phyloP scores from a whole-genome alignment of 768 basidiomycete species.

The Auricularia cornea region DNA sequence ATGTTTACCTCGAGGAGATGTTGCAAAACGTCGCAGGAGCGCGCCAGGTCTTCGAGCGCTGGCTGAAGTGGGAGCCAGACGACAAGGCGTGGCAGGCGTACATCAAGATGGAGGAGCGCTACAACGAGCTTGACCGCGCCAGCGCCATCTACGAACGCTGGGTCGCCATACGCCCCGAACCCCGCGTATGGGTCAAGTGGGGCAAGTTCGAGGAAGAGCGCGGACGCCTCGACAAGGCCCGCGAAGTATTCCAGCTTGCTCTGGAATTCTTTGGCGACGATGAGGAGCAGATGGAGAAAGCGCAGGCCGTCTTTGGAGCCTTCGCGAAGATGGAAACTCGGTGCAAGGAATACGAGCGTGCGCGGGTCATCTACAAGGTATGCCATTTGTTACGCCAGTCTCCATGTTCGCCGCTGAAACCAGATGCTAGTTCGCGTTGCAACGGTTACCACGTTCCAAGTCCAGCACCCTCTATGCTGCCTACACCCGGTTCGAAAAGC shows the following conservation, averaged over 20 bases:
- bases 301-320: conserved; percentile 85
- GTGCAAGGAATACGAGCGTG: conserved; percentile 92
- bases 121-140: conserved; percentile 84
- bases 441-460: conserved; percentile 86
- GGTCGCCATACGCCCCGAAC: conserved; percentile 48
- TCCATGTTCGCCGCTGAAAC: background rate
- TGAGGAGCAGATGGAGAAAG: conserved; percentile 78
- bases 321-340: conserved; percentile 98
- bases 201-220: conserved; percentile 59
- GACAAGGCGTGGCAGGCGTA: conserved; percentile 99
- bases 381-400: conserved; percentile 11
- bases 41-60: conserved; percentile 95
- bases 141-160: conserved; percentile 90
- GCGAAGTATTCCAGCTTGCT: conserved; percentile 86
- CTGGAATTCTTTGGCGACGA: conserved; percentile 86
- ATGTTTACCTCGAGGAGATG: conserved; percentile 96
- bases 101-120: conserved; percentile 94
- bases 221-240: conserved; percentile 53
- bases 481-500: conserved; percentile 97
- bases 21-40: conserved; percentile 94
- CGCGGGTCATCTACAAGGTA: conserved; percentile 95
- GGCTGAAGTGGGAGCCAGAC: conserved; percentile 99
- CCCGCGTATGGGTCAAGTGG: conserved; percentile 59
- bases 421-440: conserved; percentile 74
- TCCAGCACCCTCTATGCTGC: conserved; percentile 81